phyloP scores from a whole-genome alignment of 257 asterid species.

The Solanum chiquidenum region DNA sequence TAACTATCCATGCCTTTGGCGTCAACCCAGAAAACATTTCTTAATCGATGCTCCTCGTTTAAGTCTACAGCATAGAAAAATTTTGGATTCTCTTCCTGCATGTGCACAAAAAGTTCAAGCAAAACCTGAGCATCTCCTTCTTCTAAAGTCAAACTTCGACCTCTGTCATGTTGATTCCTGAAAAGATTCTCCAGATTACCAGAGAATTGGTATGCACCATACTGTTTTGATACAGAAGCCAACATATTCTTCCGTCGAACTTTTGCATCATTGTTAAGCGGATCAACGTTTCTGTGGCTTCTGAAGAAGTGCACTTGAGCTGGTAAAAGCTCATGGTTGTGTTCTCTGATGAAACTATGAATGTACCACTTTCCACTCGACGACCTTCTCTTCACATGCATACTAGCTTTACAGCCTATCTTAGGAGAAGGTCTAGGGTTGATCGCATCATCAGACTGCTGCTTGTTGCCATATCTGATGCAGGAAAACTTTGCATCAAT shows the following conservation, averaged over 20 bases:
- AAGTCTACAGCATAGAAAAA: slow-evolving; percentile 72
- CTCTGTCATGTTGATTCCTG: slow-evolving; percentile 76
- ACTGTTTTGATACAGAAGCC: slow-evolving; percentile 28
- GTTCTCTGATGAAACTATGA: slow-evolving; percentile 77
- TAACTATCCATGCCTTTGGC: slow-evolving; percentile 76
- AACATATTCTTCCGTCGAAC: slow-evolving; percentile 52
- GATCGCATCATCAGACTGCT: slow-evolving; percentile 84
- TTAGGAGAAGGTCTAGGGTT: slow-evolving; percentile 96
- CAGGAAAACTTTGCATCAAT: slow-evolving; percentile 94
- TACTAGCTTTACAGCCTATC: slow-evolving; percentile 86
- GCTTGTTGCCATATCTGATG: slow-evolving; percentile 90
- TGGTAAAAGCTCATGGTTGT: slow-evolving; percentile 91
- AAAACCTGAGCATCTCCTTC: slow-evolving; percentile 69
- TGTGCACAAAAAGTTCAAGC: slow-evolving; percentile 54
- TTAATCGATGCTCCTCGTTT: slow-evolving; percentile 73
- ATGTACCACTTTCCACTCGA: slow-evolving; percentile 67
- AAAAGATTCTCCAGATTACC: slow-evolving; percentile 48
- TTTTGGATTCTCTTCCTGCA: slow-evolving; percentile 78
- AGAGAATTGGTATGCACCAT: slow-evolving; percentile 45
- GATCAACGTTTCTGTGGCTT: slow-evolving; percentile 60
- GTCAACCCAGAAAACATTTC: slow-evolving; percentile 95
- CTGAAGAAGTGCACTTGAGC: slow-evolving; percentile 80
- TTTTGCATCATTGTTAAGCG: slow-evolving; percentile 43
- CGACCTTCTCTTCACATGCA: slow-evolving; percentile 78
- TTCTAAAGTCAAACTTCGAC: slow-evolving; percentile 67